phyloP scores from a whole-genome alignment of 768 basidiomycete genomes.

The Suillus bovinus region DNA sequence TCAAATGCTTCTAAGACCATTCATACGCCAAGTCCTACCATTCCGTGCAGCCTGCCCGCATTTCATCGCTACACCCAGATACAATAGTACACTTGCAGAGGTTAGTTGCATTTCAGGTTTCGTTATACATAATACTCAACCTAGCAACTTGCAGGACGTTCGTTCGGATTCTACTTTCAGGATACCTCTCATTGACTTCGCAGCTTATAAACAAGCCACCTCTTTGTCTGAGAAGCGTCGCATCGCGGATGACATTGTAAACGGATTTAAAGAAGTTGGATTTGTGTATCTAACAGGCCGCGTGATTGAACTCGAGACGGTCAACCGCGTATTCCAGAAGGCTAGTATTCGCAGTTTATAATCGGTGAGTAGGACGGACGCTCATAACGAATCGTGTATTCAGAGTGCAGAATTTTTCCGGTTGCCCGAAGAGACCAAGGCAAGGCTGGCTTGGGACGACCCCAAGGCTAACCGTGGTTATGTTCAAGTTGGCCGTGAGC shows the following conservation, averaged over 20 bases:
- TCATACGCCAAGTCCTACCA: background rate
- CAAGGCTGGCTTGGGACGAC: slow-evolving; percentile 68
- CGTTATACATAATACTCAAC: background rate
- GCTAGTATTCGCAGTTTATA: slow-evolving; percentile 33
- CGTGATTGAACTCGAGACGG: slow-evolving; percentile 59
- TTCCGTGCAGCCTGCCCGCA: background rate
- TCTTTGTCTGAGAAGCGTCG: slow-evolving; percentile 55
- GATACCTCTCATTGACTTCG: slow-evolving; percentile 81
- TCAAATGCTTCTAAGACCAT: background rate
- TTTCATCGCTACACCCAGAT: background rate
- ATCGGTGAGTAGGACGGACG: background rate
- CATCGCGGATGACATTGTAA: slow-evolving; percentile 67
- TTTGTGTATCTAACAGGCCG: slow-evolving; percentile 80
- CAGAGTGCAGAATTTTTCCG: slow-evolving; percentile 80
- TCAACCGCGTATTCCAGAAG: slow-evolving; percentile 65
- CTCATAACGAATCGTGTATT: slow-evolving; percentile 1
- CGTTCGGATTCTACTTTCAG: slow-evolving; percentile 45
- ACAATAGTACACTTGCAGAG: slow-evolving; percentile 24
- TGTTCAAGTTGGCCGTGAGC: slow-evolving; percentile 78
- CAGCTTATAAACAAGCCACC: slow-evolving; percentile 56
- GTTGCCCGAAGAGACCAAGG: slow-evolving; percentile 64
- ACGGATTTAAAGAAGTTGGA: slow-evolving; percentile 77
- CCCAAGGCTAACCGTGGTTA: slow-evolving; percentile 87
- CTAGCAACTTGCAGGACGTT: slow-evolving; percentile 28
- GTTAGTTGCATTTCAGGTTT: slow-evolving; percentile 15